These are phyloP conservation scores for Naganishia randhawae DNA, from an alignment of 768 basidiomycete species.

Conservation along the genomic window DNA sequence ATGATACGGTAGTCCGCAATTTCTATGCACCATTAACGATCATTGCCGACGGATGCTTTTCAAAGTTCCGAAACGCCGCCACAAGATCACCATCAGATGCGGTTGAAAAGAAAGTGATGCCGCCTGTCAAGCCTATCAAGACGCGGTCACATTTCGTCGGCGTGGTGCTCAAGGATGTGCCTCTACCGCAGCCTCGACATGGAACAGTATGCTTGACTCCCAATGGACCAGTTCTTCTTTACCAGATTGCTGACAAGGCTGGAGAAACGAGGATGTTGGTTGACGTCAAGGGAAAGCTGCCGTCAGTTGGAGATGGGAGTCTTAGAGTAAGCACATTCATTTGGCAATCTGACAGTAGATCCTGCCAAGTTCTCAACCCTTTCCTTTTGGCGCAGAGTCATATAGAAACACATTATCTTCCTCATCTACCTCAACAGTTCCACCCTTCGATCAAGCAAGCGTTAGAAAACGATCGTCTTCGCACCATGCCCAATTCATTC, in stretches of 20 bases:
- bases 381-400: slow-evolving; percentile 62
- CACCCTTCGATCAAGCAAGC: slow-evolving; percentile 65
- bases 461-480: slow-evolving; percentile 71
- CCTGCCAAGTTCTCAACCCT: neutral
- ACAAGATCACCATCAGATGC: neutral
- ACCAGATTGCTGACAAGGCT: slow-evolving; percentile 72
- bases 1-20: slow-evolving; percentile 49
- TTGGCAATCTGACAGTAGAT: neutral
- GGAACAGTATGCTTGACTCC: slow-evolving; percentile 78
- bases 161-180: slow-evolving; percentile 70
- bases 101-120: neutral
- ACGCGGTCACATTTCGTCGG: slow-evolving; percentile 81
- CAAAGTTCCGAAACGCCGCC: slow-evolving; percentile 68
- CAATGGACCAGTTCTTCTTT: slow-evolving; percentile 84
- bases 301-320: slow-evolving; percentile 58
- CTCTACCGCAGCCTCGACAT: slow-evolving; percentile 51
- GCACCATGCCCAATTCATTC: slow-evolving; percentile 94
- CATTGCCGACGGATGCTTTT: slow-evolving; percentile 91
- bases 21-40: slow-evolving; percentile 75
- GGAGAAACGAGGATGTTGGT: slow-evolving; percentile 89
- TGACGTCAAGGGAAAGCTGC: slow-evolving; percentile 79
- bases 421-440: slow-evolving; percentile 72
- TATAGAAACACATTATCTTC: slow-evolving; percentile 69
- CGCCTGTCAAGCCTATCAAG: slow-evolving; percentile 34
- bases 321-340: slow-evolving; percentile 59